Evolutionary conservation across 2,329 filamentous ascomycete genomes (phyloP).

Genomic region (Pestalotiopsis sp.): DNA sequence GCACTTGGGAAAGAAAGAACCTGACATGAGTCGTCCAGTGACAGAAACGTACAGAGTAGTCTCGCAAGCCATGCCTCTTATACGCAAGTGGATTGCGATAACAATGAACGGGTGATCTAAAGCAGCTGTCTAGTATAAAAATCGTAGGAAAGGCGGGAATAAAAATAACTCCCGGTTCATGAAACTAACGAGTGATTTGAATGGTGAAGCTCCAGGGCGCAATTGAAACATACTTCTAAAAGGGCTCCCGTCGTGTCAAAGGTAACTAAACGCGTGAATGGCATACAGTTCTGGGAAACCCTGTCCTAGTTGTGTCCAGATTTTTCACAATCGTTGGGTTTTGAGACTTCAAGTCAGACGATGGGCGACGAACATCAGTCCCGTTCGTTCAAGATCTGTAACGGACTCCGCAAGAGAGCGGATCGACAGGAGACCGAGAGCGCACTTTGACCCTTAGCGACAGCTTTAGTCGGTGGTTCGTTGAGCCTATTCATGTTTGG

Average conservation of each 20-base stretch:
- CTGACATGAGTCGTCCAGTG: not conserved
- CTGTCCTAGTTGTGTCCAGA: not conserved
- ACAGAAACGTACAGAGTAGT: not conserved
- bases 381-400: not conserved
- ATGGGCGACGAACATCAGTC: not conserved
- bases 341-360: not conserved
- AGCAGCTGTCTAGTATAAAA: not conserved
- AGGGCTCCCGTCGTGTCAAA: not conserved
- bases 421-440: not conserved
- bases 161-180: not conserved
- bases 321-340: not conserved
- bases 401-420: not conserved
- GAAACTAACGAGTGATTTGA: not conserved
- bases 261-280: too few relatives aligned
- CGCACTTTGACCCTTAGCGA: not conserved
- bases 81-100: not conserved
- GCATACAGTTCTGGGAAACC: too few relatives aligned
- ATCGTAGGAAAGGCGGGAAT: not conserved
- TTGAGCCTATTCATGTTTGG: slow-evolving; percentile 4
- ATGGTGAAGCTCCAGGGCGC: not conserved
- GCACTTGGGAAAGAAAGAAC: not conserved
- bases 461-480: not conserved
- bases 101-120: not conserved
- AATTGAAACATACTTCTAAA: not conserved
- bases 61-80: not conserved